Conservation (phyloP, 805 yeast genomes). For the Yarrowia sp. region DNA sequence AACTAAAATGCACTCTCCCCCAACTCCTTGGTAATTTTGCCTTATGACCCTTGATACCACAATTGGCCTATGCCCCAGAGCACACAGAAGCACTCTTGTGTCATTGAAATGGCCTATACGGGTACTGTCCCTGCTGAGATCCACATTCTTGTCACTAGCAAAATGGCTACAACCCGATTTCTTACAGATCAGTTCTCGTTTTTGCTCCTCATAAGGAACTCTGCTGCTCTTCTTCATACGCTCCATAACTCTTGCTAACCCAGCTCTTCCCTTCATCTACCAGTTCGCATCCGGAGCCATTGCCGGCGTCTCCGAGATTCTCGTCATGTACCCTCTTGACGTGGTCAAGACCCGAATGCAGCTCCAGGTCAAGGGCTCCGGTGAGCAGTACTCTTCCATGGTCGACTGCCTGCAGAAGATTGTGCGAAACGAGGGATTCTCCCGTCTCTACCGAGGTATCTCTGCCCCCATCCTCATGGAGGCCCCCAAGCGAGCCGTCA, state of each 20-base stretch:
- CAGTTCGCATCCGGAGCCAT: constrained; percentile 91
- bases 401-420: constrained; percentile 80
- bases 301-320: constrained; percentile 95
- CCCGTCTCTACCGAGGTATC: constrained; percentile 87
- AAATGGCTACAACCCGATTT: too few relatives aligned
- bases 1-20: too few relatives aligned
- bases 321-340: constrained; percentile 94
- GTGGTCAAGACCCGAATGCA: constrained; percentile 97
- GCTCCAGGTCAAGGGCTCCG: constrained; percentile 59
- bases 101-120: too few relatives aligned
- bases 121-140: too few relatives aligned
- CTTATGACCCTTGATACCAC: too few relatives aligned
- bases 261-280: constrained; percentile 78
- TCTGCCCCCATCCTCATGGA: constrained; percentile 97
- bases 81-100: too few relatives aligned
- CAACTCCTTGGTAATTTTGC: too few relatives aligned
- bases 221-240: too few relatives aligned
- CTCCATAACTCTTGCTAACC: background rate
- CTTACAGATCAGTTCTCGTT: too few relatives aligned
- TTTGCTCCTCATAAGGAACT: too few relatives aligned
- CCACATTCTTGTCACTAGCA: too few relatives aligned
- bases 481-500: constrained; percentile 98
- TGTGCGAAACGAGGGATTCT: constrained; percentile 77
- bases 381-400: constrained; percentile 74
- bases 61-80: too few relatives aligned